Evolutionary conservation across 306 rosid genomes (phyloP).

Genomic region (Ziziphus jujuba): DNA sequence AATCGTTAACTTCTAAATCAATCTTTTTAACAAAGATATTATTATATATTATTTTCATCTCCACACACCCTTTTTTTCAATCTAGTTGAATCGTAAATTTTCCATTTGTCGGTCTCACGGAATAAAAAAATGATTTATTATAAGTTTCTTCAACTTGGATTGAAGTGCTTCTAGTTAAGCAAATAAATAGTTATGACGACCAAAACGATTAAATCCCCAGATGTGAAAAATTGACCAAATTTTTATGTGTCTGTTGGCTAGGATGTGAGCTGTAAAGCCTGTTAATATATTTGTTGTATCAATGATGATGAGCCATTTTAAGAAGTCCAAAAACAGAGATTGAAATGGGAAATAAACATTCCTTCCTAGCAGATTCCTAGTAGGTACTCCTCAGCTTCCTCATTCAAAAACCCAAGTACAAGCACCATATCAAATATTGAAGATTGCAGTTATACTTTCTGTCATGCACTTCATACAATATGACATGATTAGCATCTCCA

Average conservation of each 20-base stretch:
- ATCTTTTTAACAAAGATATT: neutral
- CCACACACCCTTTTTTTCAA: too few species aligned
- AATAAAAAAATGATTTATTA: too few species aligned
- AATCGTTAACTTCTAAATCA: conserved; percentile 10
- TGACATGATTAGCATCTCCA: neutral
- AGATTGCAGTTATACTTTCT: neutral
- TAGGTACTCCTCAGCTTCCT: too few species aligned
- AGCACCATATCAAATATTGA: neutral
- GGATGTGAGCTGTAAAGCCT: conserved; percentile 31
- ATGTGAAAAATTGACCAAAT: conserved; percentile 6
- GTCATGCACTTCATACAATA: neutral
- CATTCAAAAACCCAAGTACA: neutral
- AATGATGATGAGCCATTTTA: too few species aligned
- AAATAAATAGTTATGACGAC: neutral
- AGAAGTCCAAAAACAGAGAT: too few species aligned
- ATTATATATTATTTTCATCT: neutral
- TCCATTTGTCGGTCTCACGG: too few species aligned
- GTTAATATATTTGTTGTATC: too few species aligned
- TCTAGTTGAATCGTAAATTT: too few species aligned
- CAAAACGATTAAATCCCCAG: neutral
- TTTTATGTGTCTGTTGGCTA: conserved; percentile 5
- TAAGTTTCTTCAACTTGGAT: neutral
- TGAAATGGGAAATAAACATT: too few species aligned
- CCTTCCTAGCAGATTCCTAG: conserved; percentile 4
- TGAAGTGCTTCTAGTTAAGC: neutral